A percentile compares a stretch with the other conserved stretches of the same genome.
Conservation (phyloP, 805 yeast genomes). For the Lipomyces kockii region DNA sequence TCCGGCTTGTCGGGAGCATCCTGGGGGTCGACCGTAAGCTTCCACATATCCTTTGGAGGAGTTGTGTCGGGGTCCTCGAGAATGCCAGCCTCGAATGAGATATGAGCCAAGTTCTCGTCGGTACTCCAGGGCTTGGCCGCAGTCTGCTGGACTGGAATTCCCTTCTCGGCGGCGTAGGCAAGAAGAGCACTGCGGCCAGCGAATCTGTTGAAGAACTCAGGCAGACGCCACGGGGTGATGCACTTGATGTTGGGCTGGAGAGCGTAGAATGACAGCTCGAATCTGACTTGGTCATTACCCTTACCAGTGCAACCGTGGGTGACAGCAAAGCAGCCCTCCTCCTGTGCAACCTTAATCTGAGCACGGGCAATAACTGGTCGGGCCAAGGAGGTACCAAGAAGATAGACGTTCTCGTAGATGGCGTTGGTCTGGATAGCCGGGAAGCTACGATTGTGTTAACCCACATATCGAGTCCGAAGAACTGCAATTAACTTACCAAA, state of each 20-base stretch:
- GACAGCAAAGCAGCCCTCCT: slow-evolving; percentile 97
- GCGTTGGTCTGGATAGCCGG: slow-evolving; percentile 99
- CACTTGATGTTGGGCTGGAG: slow-evolving; percentile 95
- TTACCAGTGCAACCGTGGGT: slow-evolving; percentile 99
- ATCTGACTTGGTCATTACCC: slow-evolving; percentile 99
- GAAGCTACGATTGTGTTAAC: slow-evolving; percentile 48
- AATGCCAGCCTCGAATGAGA: slow-evolving; percentile 99
- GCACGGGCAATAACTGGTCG: slow-evolving; percentile 99
- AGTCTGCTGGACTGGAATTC: slow-evolving; percentile 94
- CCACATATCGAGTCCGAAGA: background rate
- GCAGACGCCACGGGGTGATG: slow-evolving; percentile 99
- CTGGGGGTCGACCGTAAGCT: slow-evolving; percentile 90
- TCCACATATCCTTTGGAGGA: slow-evolving; percentile 99
- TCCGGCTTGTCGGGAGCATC: slow-evolving; percentile 96
- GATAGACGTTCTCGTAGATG: slow-evolving; percentile 94
- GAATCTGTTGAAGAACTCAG: slow-evolving; percentile 89
- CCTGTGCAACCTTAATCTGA: slow-evolving; percentile 94
- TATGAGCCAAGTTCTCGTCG: slow-evolving; percentile 98
- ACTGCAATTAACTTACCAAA: slow-evolving; percentile 53
- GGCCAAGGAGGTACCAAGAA: slow-evolving; percentile 96
- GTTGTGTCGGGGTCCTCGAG: slow-evolving; percentile 98
- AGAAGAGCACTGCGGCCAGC: slow-evolving; percentile 97
- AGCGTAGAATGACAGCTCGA: slow-evolving; percentile 95
- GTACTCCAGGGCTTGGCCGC: slow-evolving; percentile 99
- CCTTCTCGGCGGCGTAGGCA: slow-evolving; percentile 90